These are phyloP conservation scores for Glycine soja DNA, from an alignment of 306 rosid genomes.

Conservation along the genomic window DNA sequence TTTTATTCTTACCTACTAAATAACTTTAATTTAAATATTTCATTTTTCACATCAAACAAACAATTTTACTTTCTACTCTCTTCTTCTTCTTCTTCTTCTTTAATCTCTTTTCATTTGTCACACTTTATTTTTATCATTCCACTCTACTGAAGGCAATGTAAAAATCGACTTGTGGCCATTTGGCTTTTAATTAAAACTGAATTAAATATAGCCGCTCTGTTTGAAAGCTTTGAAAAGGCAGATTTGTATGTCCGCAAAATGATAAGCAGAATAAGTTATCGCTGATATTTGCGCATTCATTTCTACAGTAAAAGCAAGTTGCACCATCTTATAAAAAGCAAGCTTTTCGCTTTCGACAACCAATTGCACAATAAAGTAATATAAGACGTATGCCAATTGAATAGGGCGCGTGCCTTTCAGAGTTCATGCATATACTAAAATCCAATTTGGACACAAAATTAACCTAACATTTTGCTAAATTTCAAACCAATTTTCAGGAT, in stretches of 20 bases:
- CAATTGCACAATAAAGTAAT: not conserved
- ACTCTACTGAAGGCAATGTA: too few species aligned
- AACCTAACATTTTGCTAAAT: not conserved
- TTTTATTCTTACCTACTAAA: too few species aligned
- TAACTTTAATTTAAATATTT: too few species aligned
- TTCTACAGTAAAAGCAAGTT: not conserved
- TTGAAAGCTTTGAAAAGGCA: constrained; percentile 5
- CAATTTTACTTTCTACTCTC: too few species aligned
- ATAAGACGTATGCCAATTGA: constrained; percentile 44
- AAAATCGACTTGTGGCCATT: not conserved
- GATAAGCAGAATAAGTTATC: constrained; percentile 41
- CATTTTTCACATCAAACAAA: too few species aligned
- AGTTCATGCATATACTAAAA: not conserved
- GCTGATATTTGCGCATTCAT: not conserved
- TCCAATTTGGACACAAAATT: constrained; percentile 4
- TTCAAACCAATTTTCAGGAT: not conserved
- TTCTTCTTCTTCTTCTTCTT: too few species aligned
- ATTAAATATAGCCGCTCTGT: not conserved
- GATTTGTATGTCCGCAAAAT: constrained; percentile 1
- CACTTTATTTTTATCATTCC: too few species aligned
- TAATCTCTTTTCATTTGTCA: too few species aligned
- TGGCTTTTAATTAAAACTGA: not conserved
- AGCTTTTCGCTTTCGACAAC: constrained; percentile 11
- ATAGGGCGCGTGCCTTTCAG: constrained; percentile 34
- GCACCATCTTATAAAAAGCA: not conserved